A percentile compares a stretch with the other conserved stretches of the same genome.
Evolutionary conservation across 495 filamentous ascomycete genomes (phyloP).

Genomic region (Lentithecium fluviatile): DNA sequence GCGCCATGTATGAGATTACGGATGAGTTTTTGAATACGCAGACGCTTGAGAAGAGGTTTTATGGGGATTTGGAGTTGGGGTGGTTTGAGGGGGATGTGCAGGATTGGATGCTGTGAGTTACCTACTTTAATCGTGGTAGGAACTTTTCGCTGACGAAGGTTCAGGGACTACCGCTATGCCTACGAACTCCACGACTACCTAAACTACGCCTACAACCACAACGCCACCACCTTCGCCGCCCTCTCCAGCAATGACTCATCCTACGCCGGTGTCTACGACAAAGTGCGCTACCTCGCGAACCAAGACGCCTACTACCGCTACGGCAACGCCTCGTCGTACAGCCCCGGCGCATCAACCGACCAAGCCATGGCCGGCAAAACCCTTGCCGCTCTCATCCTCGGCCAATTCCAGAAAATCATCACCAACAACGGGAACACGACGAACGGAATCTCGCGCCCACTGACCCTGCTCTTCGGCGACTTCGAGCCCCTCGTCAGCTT

Average conservation of each 20-base stretch:
- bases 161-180: constrained; percentile 54
- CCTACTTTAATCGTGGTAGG: neutral
- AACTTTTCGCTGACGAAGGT: neutral
- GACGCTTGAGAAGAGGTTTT: constrained; percentile 1
- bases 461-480: constrained; percentile 68
- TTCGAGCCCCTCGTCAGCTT: constrained; percentile 71
- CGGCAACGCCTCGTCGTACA: constrained; percentile 49
- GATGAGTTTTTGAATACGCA: constrained; percentile 37
- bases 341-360: constrained; percentile 44
- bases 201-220: constrained; percentile 69
- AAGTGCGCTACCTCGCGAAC: constrained; percentile 64
- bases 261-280: constrained; percentile 47
- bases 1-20: constrained; percentile 38
- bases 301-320: constrained; percentile 59
- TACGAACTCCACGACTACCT: constrained; percentile 69
- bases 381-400: constrained; percentile 61
- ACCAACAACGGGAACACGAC: constrained; percentile 24
- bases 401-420: constrained; percentile 55
- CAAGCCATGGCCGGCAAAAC: constrained; percentile 65
- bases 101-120: constrained; percentile 25
- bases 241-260: constrained; percentile 42
- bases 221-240: constrained; percentile 54
- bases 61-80: constrained; percentile 4
- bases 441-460: constrained; percentile 46
- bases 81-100: constrained; percentile 10